phyloP scores from a whole-genome alignment of 2,329 filamentous ascomycete genomes.

The Daldinia eschscholtzii region DNA sequence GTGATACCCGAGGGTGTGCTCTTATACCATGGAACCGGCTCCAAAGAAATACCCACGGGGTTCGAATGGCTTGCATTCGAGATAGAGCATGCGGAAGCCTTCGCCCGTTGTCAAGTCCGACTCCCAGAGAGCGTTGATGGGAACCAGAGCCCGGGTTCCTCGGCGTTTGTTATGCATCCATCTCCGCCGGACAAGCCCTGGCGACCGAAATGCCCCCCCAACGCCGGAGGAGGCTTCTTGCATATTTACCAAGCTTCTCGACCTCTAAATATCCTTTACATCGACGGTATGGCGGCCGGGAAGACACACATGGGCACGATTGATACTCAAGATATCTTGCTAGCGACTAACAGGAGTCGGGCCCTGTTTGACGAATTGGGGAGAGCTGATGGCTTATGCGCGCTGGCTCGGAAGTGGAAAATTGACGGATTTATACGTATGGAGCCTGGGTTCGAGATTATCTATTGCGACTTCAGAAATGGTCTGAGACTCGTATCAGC shows the following conservation, averaged over 20 bases:
- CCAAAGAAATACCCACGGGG: slow-evolving; percentile 60
- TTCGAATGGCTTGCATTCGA: slow-evolving; percentile 83
- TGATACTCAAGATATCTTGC: slow-evolving; percentile 74
- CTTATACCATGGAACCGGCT: slow-evolving; percentile 74
- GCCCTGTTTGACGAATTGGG: slow-evolving; percentile 58
- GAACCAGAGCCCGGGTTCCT: slow-evolving; percentile 3
- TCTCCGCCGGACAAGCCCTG: slow-evolving; percentile 10
- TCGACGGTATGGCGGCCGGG: slow-evolving; percentile 77
- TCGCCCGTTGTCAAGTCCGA: slow-evolving; percentile 59
- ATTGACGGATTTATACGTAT: slow-evolving; percentile 60
- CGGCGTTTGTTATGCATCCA: background rate
- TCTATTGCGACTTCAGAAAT: slow-evolving; percentile 61
- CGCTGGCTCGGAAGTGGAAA: slow-evolving; percentile 64
- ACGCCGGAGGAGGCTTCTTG: slow-evolving; percentile 66
- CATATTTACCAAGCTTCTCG: slow-evolving; percentile 74
- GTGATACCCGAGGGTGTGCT: slow-evolving; percentile 73
- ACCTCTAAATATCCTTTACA: slow-evolving; percentile 71
- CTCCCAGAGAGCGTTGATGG: slow-evolving; percentile 23
- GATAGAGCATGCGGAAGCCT: slow-evolving; percentile 77
- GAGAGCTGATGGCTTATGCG: slow-evolving; percentile 69
- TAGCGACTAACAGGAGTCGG: slow-evolving; percentile 59
- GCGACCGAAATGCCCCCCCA: slow-evolving; percentile 16
- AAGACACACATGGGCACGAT: slow-evolving; percentile 75
- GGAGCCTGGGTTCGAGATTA: slow-evolving; percentile 75
- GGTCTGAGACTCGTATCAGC: slow-evolving; percentile 57